These are phyloP conservation scores for Rhizopus delemar DNA, from an alignment of 371 early-diverging fungal genomes.

Conservation along the genomic window DNA sequence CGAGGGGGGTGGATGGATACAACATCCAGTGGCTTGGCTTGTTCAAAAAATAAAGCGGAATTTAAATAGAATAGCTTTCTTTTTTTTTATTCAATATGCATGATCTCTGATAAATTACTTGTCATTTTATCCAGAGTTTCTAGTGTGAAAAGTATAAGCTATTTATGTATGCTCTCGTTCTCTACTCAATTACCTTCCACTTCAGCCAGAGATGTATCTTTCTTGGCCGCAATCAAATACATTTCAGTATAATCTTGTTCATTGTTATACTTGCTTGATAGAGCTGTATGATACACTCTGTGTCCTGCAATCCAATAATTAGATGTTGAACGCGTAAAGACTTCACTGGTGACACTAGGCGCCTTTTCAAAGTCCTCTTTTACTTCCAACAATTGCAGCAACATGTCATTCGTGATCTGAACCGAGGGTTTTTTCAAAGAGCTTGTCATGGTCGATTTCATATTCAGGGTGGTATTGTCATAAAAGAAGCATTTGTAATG, in stretches of 20 bases:
- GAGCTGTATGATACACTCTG: slow-evolving; percentile 39
- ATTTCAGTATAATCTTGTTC: slow-evolving; percentile 47
- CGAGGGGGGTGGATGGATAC: slow-evolving; percentile 1
- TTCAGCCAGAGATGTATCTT: slow-evolving; percentile 61
- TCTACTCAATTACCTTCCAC: slow-evolving; percentile 48
- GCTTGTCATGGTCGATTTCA: slow-evolving; percentile 43
- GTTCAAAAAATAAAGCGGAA: not conserved
- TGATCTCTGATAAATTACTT: slow-evolving; percentile 26
- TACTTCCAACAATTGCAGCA: slow-evolving; percentile 53
- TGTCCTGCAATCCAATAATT: slow-evolving; percentile 67
- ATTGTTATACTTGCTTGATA: slow-evolving; percentile 1
- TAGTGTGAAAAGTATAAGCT: slow-evolving; percentile 5
- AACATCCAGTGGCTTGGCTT: not conserved
- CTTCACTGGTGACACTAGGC: slow-evolving; percentile 39
- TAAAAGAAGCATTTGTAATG: slow-evolving; percentile 49
- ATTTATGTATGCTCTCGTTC: not conserved
- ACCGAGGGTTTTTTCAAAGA: slow-evolving; percentile 14
- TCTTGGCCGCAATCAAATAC: slow-evolving; percentile 63
- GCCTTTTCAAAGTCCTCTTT: slow-evolving; percentile 60
- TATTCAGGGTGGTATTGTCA: slow-evolving; percentile 41
- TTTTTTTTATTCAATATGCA: slow-evolving; percentile 29
- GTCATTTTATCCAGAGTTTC: slow-evolving; percentile 43
- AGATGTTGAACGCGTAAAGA: slow-evolving; percentile 61
- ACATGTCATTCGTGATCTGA: slow-evolving; percentile 43
- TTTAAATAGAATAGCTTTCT: too few relatives aligned